Evolutionary conservation across 371 early-diverging fungal species (phyloP), one percentile per base, ranked within the genome.

Genomic region (Saksenaea vasiformis): DNA sequence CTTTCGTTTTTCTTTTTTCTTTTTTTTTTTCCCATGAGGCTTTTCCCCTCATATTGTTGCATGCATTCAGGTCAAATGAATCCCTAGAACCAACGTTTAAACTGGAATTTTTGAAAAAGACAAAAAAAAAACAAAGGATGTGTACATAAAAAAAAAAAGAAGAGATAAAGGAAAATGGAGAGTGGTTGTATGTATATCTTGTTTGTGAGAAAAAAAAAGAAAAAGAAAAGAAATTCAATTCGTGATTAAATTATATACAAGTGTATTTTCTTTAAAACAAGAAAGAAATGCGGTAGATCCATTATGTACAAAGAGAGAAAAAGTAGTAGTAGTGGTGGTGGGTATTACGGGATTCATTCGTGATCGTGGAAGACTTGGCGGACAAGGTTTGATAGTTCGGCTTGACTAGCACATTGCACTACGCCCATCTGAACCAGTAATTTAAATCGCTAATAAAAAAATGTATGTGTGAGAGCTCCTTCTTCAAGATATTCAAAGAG

Each of bases 331-430:
- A 8, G 44, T 10, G 11, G 44, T 15, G 10, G 44, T 44, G 7
- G 44, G 19, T n/a, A 22, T n/a, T 44, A 47, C 10, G 22, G 24
- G 26, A 10, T 3, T 47, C 24, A 47, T 47, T 19, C 51, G 51
- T 60, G 57, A 15, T 69, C 70, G 22, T 71, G 74, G 60, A 82
- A 82, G 11, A 82, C 82, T 58, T 77, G 67, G 62, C 70, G 73
- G 15, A 82, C 82, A 35, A 79, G 66, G 54, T 65, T 65, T 28
- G 73, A 72, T 47, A 82, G 59, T 44, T 82, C 82, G 5, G 67
- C 53, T 62, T 71, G 77, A 26, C 68, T 72, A n/a, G 78, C 73
- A 37, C 77, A 77, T 38, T 72, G 58, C 15, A 79, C 65, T 5
- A 61, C 54, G 56, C 72, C 76, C 17, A 64, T 54, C 24, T 66